Base-by-base conservation (phyloP, 257 asterid species). In the Vinca minor region DNA sequence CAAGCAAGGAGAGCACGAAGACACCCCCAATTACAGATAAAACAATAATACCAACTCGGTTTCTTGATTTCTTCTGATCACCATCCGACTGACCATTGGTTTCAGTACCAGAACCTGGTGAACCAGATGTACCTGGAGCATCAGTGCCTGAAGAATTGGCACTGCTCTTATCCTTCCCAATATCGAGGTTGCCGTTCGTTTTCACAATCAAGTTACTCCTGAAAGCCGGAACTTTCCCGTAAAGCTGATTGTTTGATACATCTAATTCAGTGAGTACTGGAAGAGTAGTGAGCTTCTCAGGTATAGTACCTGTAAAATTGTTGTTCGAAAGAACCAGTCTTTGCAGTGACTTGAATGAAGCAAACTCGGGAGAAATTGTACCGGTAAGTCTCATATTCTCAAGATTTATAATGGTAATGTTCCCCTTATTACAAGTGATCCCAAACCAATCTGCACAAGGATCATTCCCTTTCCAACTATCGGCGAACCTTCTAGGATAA, bases 401-500 rank as follows among this genome's bases (percentile, higher is more conserved):
- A 77, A 91, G 88, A 79, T 91, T 91, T 60, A 91, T 78, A 71
- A 85, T 73, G 2, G 94, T 88, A 12, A 88, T 79, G 56, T 82
- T 91, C 66, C 88, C 92, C 73, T 64, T 76, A 45, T 78, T 86
- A 75, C 96, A 91, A 72, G 88, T 78, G 59, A 91, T 76, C 73
- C 96, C 96, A 34, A 79, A 79, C 98, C 98, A 91, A 75, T 79
- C 84, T 9, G 73, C 79, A 61, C 98, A 91, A 0, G 94, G 95
- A 59, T 91, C 82, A 75, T 91, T 91, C 48, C 83, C 87, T 66
- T 86, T 85, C 95, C 95, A 88, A 78, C 78, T 83, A 73, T 88
- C 94, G 0, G 98, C 79, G 45, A 91, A 83, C 74, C 69, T 84
- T 52, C 74, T 70, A 0, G 94, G 98, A 50, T 86, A 91, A 49